Evolutionary conservation across 2,329 filamentous ascomycete genomes (phyloP), one percentile per base, ranked within the genome.

Genomic region (Talaromyces sp.): DNA sequence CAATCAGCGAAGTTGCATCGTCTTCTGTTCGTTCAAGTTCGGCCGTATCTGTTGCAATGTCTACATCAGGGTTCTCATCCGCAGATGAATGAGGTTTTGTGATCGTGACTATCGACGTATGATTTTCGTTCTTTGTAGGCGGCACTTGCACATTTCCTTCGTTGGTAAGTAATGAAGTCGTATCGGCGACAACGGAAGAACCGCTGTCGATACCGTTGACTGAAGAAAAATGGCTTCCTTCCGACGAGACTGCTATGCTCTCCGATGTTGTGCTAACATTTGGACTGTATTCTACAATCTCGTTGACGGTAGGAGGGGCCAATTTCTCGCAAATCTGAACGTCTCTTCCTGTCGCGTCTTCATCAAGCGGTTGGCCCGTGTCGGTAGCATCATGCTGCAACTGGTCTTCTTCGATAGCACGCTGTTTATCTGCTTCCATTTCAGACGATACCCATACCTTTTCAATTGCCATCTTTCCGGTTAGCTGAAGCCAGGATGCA

Each of bases 401-500:
- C 41, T 27, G 9, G 24, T 45, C n/a, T 37, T 57, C 33, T 27
- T 48, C 27, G n/a, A 39, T 13, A 57, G 27, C n/a, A 19, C 19
- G 9, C 13, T 35, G 39, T 37, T 13, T 19, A 11, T 27, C 11
- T 10, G 62, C 33, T 45, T 63, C 35, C 16, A 31, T 39, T 24
- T 70, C 69, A 39, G 70, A 65, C 35, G 70, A 71, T 39, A 68
- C 70, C 71, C 73, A 84, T 69, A 93, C 87, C 24, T 87, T 84
- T 69, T 91, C 87, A 59, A 89, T 82, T n/a, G 93, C 84, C 70
- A 85, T 88, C 66, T 84, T 84, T 72, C 96, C 92, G 37, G 91
- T 93, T 57, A 89, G 84, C 57, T 90, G 88, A 50, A 88, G 87
- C 95, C 95, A 99, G 27, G 88, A 85, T 8, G 88, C 86, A 76